phyloP scores from a whole-genome alignment of 2,329 filamentous ascomycete species.

The Monilinia polystroma region DNA sequence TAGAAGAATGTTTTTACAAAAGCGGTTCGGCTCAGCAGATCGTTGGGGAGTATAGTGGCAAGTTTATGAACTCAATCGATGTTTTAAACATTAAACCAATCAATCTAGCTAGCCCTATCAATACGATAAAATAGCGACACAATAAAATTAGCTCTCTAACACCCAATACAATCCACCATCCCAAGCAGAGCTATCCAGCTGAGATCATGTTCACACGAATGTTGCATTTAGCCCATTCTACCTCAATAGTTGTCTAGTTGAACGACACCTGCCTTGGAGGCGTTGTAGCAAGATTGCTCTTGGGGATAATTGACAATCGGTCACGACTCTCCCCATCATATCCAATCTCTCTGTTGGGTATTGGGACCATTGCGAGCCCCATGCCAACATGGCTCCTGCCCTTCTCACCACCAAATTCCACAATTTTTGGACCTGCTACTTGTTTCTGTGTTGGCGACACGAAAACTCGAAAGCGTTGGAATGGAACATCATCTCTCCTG shows the following conservation, averaged over 20 bases:
- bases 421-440: too few relatives aligned
- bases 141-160: background rate
- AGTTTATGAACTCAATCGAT: background rate
- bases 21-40: background rate
- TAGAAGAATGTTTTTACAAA: background rate
- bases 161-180: background rate
- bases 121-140: too few relatives aligned
- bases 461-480: too few relatives aligned
- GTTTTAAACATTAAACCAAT: background rate
- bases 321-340: too few relatives aligned
- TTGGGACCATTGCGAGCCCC: too few relatives aligned
- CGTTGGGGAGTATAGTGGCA: background rate
- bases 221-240: constrained; percentile 78
- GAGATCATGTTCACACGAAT: constrained; percentile 84
- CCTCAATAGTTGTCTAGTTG: constrained; percentile 76
- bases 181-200: constrained; percentile 55
- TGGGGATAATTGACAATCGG: constrained; percentile 66
- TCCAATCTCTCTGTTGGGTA: too few relatives aligned
- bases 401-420: too few relatives aligned
- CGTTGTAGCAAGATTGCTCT: constrained; percentile 80
- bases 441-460: too few relatives aligned
- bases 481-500: too few relatives aligned
- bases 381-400: too few relatives aligned
- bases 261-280: constrained; percentile 76
- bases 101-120: background rate